These are phyloP conservation scores for Claviceps monticola DNA, from an alignment of 2,329 filamentous ascomycete species.

Conservation along the genomic window DNA sequence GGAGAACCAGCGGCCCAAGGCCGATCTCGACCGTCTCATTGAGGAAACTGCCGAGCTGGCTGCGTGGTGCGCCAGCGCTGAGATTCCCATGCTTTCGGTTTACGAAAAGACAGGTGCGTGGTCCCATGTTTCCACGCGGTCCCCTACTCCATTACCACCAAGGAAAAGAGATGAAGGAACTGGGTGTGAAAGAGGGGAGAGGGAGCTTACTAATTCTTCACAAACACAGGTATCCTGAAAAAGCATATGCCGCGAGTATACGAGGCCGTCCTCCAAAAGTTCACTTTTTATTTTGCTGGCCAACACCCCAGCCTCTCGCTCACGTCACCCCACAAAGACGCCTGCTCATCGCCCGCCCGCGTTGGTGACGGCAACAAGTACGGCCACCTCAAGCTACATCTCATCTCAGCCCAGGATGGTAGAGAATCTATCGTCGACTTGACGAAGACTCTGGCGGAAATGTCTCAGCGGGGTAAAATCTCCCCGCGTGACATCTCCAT, in stretches of 20 bases:
- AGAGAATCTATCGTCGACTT: constrained; percentile 89
- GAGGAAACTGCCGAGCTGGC: constrained; percentile 85
- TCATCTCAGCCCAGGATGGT: constrained; percentile 80
- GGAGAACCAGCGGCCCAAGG: constrained; percentile 51
- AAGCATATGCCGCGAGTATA: constrained; percentile 78
- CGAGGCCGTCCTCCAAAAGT: constrained; percentile 61
- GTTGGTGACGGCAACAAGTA: constrained; percentile 18
- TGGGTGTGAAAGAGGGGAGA: background rate
- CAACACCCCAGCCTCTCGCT: constrained; percentile 55
- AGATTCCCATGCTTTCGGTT: constrained; percentile 74
- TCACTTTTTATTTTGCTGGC: constrained; percentile 76
- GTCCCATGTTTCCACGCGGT: background rate
- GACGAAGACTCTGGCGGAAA: constrained; percentile 84
- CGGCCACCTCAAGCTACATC: constrained; percentile 46
- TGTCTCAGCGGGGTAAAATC: constrained; percentile 84
- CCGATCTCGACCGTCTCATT: constrained; percentile 69
- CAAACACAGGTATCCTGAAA: constrained; percentile 64
- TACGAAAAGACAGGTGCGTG: constrained; percentile 78
- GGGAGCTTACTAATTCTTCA: background rate
- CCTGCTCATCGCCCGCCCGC: constrained; percentile 14
- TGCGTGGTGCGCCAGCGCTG: constrained; percentile 84
- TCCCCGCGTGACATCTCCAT: constrained; percentile 66
- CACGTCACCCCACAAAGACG: constrained; percentile 29
- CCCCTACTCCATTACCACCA: background rate
- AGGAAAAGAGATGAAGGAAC: background rate